Base-by-base conservation (phyloP, 129 eudicot genomes). In the Flaveria trinervia region DNA sequence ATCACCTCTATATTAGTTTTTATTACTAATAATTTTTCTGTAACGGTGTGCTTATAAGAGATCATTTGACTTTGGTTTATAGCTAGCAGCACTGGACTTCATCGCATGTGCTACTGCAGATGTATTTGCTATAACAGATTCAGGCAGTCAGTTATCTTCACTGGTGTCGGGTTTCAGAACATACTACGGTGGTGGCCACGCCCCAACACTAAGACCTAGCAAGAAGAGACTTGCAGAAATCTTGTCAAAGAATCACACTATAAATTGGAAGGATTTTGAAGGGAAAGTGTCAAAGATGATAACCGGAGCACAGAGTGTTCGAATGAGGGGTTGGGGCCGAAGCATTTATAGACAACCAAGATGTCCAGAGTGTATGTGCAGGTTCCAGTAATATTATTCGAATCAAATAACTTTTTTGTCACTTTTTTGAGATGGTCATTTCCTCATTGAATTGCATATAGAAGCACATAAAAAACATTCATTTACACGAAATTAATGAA, bases 51-150 rank as follows among this genome's bases (percentile, higher is more conserved):
- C 45, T 64, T 64, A 64, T 33, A 64, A 28, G 26, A 66, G 11
- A 64, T 33, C 30, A 4, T 45, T 73, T 61, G 56, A 54, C 56
- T 56, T 73, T 20, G 45, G 55, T 28, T 66, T 85, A 81, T 91
- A 91, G 98, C 84, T 94, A 77, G 97, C 99, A 33, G 97, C 99
- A 22, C 71, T 94, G 77, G 99, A 91, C 85, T 91, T 91, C 74
- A 94, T 94, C 17, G 96, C 92, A 0, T 89, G 97, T 80, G 92
- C 96, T 11, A 85, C 89, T 78, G 82, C 99, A 30, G 96, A 91
- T 83, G 93, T 91, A 17, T 91, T 94, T 83, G 92, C 99, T 60
- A 86, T 91, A 78, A 94, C 99, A 11, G 99, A 94, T 77, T 87
- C 99, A 1, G 97, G 99, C 20, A 91, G 97, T 82, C 93, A 91